Evolutionary conservation across 352 stramenopile species (phyloP).

Genomic region (Aphanomyces astaci): DNA sequence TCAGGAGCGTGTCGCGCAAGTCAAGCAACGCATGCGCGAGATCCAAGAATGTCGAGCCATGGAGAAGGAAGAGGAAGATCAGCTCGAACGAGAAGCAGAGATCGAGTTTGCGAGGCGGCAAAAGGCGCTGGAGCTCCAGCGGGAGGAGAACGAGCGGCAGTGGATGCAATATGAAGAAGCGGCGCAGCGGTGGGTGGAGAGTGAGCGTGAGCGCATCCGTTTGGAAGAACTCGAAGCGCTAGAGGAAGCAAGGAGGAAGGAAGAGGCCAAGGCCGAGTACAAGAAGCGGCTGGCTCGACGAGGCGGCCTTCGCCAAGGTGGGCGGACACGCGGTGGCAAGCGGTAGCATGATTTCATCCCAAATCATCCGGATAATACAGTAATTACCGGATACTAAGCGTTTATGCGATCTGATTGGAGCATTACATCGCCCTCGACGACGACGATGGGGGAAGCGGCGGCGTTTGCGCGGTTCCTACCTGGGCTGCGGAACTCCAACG

Average conservation of each 20-base stretch:
- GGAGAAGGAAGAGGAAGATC: constrained; percentile 50
- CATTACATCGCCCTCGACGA: background rate
- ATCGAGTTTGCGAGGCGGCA: constrained; percentile 34
- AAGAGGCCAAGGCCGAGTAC: constrained; percentile 46
- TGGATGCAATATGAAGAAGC: constrained; percentile 70
- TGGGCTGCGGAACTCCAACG: constrained; percentile 59
- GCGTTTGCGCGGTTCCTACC: constrained; percentile 59
- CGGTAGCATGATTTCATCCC: too few species aligned
- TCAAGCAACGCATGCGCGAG: constrained; percentile 49
- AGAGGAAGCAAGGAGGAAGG: constrained; percentile 34
- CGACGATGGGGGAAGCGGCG: constrained; percentile 12
- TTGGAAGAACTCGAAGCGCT: constrained; percentile 31
- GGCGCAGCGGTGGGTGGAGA: constrained; percentile 46
- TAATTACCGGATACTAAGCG: too few species aligned
- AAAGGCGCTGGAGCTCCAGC: constrained; percentile 32
- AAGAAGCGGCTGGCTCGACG: constrained; percentile 45
- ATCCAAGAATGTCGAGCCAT: constrained; percentile 50
- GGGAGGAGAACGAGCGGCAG: constrained; percentile 44
- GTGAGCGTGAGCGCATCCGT: constrained; percentile 42
- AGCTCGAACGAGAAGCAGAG: constrained; percentile 45
- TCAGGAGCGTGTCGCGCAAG: background rate
- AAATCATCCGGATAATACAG: background rate
- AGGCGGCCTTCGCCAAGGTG: constrained; percentile 44
- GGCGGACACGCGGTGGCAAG: constrained; percentile 14
- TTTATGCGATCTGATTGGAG: background rate